Base-by-base conservation (phyloP, 495 filamentous ascomycete species). In the Hypomontagnella monticulosa region DNA sequence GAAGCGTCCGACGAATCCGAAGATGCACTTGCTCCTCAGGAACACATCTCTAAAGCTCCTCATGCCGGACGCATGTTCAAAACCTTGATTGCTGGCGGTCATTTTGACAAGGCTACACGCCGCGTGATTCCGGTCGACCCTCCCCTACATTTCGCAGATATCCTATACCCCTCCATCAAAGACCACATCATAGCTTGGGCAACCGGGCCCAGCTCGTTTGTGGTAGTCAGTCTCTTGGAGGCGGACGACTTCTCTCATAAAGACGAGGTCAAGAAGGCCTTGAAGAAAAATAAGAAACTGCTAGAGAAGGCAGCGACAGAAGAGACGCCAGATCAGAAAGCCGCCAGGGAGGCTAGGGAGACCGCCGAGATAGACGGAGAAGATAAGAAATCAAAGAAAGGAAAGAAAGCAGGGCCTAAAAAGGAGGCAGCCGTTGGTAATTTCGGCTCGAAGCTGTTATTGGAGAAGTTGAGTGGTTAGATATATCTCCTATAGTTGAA, bases 1-100 rank as follows among this genome's bases (percentile, higher is more conserved):
- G 72, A 76, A 12, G 72, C 78, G 42, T 82, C 85, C 4, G 72
- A 79, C 33, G 75, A 69, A 8, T 10, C 40, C 0, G 23, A 18
- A 20, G 15, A 4, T 10, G 59, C 0, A 9, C 69, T 55, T 40
- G 27, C 61, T n/a, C 62, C 73, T 0, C 65, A 60, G 3, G 72
- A 74, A 0, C 88, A 91, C 70, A 79, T 88, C 44, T 84, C 82
- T 19, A 76, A 80, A 52, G 83, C 83, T 0, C 79, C 92, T 2
- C 83, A 85, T 56, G 89, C 88, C 1, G 91, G 92, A n/a, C 87
- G 91, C 48, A 90, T 97, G 88, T 84, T 97, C 61, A 97, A 96
- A 77, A 88, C 88, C 0, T 83, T 99, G 1, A 90, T 97, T 20
- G 85, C 89, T 32, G 94, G 95, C 16, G 95, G 96, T 8, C 86